Base-by-base conservation (phyloP, 805 yeast genomes). In the Tetrapisispora iriomotensis region DNA sequence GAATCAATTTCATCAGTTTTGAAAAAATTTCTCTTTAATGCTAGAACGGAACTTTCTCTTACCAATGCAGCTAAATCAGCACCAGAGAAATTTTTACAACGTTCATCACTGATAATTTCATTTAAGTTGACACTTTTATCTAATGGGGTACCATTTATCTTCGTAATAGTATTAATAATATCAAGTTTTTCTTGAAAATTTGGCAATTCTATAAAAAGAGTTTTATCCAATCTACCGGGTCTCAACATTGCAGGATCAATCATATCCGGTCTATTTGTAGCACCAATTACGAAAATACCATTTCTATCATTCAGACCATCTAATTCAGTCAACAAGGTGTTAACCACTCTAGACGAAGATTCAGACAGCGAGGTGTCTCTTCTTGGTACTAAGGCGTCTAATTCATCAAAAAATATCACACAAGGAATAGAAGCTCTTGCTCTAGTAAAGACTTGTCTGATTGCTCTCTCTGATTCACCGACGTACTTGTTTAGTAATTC, bases 211-310 rank as follows among this genome's bases (percentile, higher is more conserved):
- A 90, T 90, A 60, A 80, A 90, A 33, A 90, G 66, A 2, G 95
- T 85, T 62, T 90, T 92, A 56, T 92, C 97, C 51, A 90, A 70
- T 61, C 98, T 75, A 6, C 97, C 98, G 0, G 97, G 97, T 57
- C 98, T 75, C 33, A 92, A 65, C 97, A 90, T 92, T 0, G 98
- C 98, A 3, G 95, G 87, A 61, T 90, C 98, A 47, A 90, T 92
- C 85, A 90, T 90, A 58, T 90, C 98, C 0, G 97, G 97, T 58
- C 98, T 74, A 53, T 90, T 90, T 0, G 98, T 90, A 2, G 98
- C 98, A 22, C 96, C 97, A 48, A 90, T 76, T 4, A 90, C 97
- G 60, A 82, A 92, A 2, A 90, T 85, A 2, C 97, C 97, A 44
- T 81, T 75, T 50, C 97, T 70, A 49, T 90, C 96, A 50, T 86